Conservation (phyloP, 352 stramenopile genomes). For the Globisporangium spinosum region DNA sequence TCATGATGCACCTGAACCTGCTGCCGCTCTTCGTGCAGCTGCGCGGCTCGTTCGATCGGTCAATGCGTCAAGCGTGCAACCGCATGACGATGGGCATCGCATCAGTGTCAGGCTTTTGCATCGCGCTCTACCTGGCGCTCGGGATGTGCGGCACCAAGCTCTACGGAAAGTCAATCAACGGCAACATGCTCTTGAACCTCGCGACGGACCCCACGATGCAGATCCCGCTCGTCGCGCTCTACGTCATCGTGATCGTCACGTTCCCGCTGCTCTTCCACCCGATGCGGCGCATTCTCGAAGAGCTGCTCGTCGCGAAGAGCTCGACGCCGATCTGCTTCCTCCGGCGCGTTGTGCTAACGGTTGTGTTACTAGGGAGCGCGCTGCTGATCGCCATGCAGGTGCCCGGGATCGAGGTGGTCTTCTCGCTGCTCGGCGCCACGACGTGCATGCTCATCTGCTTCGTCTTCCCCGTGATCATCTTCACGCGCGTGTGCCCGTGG, state of each 20-base stretch:
- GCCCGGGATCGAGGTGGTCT: slow-evolving; percentile 59
- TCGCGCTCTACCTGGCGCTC: not conserved
- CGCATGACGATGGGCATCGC: not conserved
- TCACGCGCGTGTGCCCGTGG: slow-evolving; percentile 59
- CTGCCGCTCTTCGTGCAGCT: not conserved
- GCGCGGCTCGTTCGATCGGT: not conserved
- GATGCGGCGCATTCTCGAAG: slow-evolving; percentile 32
- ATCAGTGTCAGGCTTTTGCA: not conserved
- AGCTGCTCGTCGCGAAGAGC: slow-evolving; percentile 18
- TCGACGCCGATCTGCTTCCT: not conserved
- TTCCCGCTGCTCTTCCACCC: slow-evolving; percentile 55
- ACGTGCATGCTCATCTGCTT: slow-evolving; percentile 75
- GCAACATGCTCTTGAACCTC: slow-evolving; percentile 55
- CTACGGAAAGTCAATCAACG: slow-evolving; percentile 11
- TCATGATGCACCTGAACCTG: not conserved
- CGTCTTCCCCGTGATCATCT: slow-evolving; percentile 66
- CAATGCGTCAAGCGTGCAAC: not conserved
- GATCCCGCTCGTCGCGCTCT: slow-evolving; percentile 38
- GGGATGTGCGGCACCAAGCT: not conserved
- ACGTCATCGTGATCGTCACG: slow-evolving; percentile 40
- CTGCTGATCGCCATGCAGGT: slow-evolving; percentile 36
- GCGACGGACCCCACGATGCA: slow-evolving; percentile 38
- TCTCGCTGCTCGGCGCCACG: slow-evolving; percentile 60
- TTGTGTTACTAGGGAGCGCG: slow-evolving; percentile 21
- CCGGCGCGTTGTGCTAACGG: not conserved